Evolutionary conservation across 2,329 filamentous ascomycete genomes (phyloP).

Genomic region (Colletotrichum gloeosporioides): DNA sequence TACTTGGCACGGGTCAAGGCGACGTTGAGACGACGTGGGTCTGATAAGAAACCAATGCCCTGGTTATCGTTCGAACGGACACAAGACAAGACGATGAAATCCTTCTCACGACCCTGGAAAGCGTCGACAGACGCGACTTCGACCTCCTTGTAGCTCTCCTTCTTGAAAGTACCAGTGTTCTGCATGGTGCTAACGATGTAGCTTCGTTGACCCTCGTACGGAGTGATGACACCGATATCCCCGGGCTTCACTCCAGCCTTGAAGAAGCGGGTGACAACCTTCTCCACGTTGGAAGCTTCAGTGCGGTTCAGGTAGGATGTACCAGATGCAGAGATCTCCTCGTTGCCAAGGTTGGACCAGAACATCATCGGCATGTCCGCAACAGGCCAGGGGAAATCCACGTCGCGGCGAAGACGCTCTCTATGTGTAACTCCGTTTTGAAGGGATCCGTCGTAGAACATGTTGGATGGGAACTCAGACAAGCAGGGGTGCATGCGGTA

Average conservation of each 20-base stretch:
- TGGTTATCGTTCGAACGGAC: conserved; percentile 99
- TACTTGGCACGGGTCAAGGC: conserved; percentile 97
- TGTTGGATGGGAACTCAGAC: conserved; percentile 97
- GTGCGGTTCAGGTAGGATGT: conserved; percentile 98
- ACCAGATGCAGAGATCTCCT: conserved; percentile 97
- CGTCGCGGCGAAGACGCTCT: conserved; percentile 86
- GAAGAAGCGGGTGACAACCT: conserved; percentile 98
- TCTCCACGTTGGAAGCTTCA: conserved; percentile 96
- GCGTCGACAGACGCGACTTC: conserved; percentile 98
- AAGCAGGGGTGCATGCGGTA: conserved; percentile 99
- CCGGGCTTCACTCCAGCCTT: conserved; percentile 94
- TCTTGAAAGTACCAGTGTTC: conserved; percentile 95
- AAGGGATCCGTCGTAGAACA: conserved; percentile 98
- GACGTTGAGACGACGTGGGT: conserved; percentile 96
- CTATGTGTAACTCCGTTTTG: conserved; percentile 95
- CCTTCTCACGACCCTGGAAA: conserved; percentile 98
- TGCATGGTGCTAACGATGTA: conserved; percentile 99
- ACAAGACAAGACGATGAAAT: conserved; percentile 97
- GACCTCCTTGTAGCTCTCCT: conserved; percentile 98
- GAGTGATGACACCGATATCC: conserved; percentile 97
- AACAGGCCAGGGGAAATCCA: conserved; percentile 98
- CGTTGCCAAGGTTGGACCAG: conserved; percentile 97
- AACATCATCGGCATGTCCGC: conserved; percentile 99
- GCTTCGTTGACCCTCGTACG: conserved; percentile 97
- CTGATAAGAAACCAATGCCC: conserved; percentile 97